Evolutionary conservation across 352 stramenopile species (phyloP), one percentile per base, ranked within the genome.

Genomic region (Stramenopiles sp.): DNA sequence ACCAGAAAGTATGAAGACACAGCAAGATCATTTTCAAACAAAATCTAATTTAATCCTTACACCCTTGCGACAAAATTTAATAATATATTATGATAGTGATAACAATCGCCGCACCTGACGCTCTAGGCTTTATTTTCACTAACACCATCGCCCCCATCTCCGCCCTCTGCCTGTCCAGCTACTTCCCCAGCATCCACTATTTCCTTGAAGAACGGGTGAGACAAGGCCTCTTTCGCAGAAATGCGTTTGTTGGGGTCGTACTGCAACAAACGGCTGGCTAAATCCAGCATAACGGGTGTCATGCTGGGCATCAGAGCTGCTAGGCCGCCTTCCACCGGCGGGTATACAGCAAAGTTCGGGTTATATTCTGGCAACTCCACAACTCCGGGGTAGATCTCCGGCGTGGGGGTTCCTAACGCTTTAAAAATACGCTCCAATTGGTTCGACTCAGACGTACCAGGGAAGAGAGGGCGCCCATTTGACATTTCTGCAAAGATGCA

Each of bases 161-260:
- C n/a, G n/a, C n/a, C n/a, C n/a, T n/a, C n/a, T n/a, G n/a, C n/a
- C n/a, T n/a, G n/a, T n/a, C n/a, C n/a, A n/a, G n/a, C n/a, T n/a
- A n/a, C n/a, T n/a, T n/a, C n/a, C n/a, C n/a, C n/a, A n/a, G n/a
- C n/a, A n/a, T n/a, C n/a, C n/a, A n/a, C n/a, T n/a, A n/a, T n/a
- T n/a, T n/a, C n/a, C n/a, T n/a, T n/a, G n/a, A 99, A 99, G 84
- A 96, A 99, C 71, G 89, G 84, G 87, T 99, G 95, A 68, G 93
- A 86, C 83, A 98, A 88, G 34, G 94, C 93, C 68, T 96, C 90
- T 37, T 91, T 84, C 0, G 92, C 92, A 25, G 93, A 97, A 78
- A 98, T 89, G 48, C 92, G 85, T 79, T 95, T 94, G 53, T 80
- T 84, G 2, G 91, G 92, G 79, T 96, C 89, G 78, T 97, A 96